Base-by-base conservation (phyloP, 1,284 basidiomycete genomes). In the Serendipita sp. region DNA sequence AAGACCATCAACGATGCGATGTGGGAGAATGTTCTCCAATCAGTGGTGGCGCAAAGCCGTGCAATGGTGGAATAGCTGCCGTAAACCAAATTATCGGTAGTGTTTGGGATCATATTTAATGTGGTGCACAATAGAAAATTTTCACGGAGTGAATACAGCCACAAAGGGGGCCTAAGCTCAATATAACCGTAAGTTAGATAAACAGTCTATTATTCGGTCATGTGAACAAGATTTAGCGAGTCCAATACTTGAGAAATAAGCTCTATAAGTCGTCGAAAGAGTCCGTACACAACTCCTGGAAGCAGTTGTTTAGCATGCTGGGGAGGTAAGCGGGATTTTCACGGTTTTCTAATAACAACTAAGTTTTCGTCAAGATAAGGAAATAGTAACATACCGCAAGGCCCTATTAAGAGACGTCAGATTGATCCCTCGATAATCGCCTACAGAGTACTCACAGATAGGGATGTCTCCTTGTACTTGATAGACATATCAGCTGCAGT, bases 381-480 rank as follows among this genome's bases (percentile, higher is more conserved):
- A 47, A 38, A 42, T 3, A 50, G 30, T 61, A 30, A 73, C 80
- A 73, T 69, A 84, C 85, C 53, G 83, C 84, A 67, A 87, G 79
- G 62, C 83, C 85, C 82, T 85, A 65, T 44, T 47, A 64, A 63
- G 61, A 44, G 12, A 49, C 47, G 47, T 49, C 29, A 49, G 47
- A 22, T 41, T 2, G 6, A 13, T 41, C 6, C 13, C 13, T 13
- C 53, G 43, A n/a, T 61, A 32, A 13, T 41, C 38, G 38, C 13
- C 38, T 41, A 41, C 5, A 41, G 5, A 62, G 68, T 70, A 73
- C 79, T 68, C 67, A 91, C 89, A 50, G 91, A 92, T 67, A 93
- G 80, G 73, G 87, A 91, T 1, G 93, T 95, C 75, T 95, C 93
- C 72, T 94, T 94, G 72, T 94, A 92, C 70, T 91, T 88, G 64